These are phyloP conservation scores for Phyllosticta paracitricarpa DNA, from an alignment of 2,329 filamentous ascomycete genomes.

Conservation along the genomic window DNA sequence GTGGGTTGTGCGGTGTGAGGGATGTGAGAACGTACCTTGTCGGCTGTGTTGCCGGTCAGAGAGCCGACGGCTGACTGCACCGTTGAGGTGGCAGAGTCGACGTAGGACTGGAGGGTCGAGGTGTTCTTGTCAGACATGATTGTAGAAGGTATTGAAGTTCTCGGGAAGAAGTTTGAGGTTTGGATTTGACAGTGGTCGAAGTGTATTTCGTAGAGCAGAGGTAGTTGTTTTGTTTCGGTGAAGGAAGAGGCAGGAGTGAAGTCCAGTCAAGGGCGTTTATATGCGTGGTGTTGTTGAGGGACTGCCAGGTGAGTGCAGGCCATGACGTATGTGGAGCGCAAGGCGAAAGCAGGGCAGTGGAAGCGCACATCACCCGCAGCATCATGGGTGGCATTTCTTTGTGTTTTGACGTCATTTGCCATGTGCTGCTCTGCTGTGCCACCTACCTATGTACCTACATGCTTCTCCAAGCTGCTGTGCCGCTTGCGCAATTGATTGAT, in stretches of 20 bases:
- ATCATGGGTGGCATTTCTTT: not conserved
- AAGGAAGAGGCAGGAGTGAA: not conserved
- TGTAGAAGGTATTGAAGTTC: not conserved
- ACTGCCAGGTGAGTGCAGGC: not conserved
- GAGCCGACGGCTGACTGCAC: slow-evolving; percentile 63
- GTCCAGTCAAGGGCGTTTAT: not conserved
- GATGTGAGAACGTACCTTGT: slow-evolving; percentile 41
- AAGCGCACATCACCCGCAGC: slow-evolving; percentile 1
- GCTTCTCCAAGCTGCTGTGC: not conserved
- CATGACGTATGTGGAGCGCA: slow-evolving; percentile 8
- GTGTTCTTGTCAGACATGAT: slow-evolving; percentile 48
- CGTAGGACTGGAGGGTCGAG: slow-evolving; percentile 64
- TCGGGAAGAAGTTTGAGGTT: not conserved
- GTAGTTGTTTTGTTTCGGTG: not conserved
- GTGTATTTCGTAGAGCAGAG: not conserved
- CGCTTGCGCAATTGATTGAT: not conserved
- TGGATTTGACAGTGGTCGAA: not conserved
- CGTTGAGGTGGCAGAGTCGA: slow-evolving; percentile 58
- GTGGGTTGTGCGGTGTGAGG: not conserved
- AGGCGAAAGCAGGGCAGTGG: not conserved
- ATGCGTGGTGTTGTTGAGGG: not conserved
- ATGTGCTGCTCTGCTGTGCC: not conserved
- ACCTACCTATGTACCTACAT: not conserved
- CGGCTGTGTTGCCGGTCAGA: slow-evolving; percentile 60
- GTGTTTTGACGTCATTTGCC: not conserved